Conservation (phyloP, 176 grass and related monocot genomes). For the Alloteropsis semialata region DNA sequence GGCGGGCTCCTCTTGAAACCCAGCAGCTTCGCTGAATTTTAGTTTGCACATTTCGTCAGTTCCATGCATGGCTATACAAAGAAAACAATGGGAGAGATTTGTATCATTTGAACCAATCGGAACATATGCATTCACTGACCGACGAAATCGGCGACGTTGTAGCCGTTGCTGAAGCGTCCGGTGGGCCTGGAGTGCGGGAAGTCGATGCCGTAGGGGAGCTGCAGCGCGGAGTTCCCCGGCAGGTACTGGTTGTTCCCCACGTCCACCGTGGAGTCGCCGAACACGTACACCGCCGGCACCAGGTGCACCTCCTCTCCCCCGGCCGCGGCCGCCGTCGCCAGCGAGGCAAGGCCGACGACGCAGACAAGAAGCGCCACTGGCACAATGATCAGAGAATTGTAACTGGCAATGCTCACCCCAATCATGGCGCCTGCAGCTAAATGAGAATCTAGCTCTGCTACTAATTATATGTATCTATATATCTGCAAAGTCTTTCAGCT, state of each 20-base stretch:
- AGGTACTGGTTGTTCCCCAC: constrained; percentile 59
- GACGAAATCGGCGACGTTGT: constrained; percentile 57
- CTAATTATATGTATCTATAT: background rate
- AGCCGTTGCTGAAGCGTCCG: constrained; percentile 71
- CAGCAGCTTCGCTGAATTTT: constrained; percentile 39
- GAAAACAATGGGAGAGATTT: background rate
- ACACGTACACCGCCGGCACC: constrained; percentile 61
- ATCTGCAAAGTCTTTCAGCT: too few relatives aligned
- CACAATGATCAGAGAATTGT: constrained; percentile 17
- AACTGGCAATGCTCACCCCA: background rate
- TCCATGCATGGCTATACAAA: background rate
- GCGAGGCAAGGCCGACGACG: background rate
- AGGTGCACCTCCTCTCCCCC: constrained; percentile 20
- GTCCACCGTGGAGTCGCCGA: constrained; percentile 60
- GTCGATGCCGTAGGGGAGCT: constrained; percentile 62
- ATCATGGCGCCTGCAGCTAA: constrained; percentile 20
- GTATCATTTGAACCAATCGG: too few relatives aligned
- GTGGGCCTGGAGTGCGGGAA: constrained; percentile 38
- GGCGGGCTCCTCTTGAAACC: constrained; percentile 70
- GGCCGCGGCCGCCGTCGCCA: background rate
- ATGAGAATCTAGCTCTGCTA: constrained; percentile 1
- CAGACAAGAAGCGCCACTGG: background rate
- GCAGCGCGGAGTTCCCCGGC: constrained; percentile 22
- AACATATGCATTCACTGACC: too few relatives aligned
- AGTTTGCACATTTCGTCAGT: background rate